These are phyloP conservation scores for Stagonosporopsis rhizophila DNA, from an alignment of 2,329 filamentous ascomycete genomes.

Conservation along the genomic window DNA sequence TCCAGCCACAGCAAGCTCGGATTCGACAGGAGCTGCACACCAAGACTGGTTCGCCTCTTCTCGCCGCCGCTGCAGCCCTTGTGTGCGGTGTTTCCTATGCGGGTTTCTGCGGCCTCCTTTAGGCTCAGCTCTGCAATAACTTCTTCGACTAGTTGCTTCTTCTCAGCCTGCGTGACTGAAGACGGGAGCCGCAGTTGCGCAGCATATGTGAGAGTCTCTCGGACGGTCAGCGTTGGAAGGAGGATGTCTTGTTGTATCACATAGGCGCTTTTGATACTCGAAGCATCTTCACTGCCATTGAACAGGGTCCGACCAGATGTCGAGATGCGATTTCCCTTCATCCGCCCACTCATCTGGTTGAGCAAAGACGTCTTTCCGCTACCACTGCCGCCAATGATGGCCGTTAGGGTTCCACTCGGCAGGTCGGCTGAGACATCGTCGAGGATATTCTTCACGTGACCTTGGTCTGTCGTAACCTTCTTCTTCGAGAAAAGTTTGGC, in stretches of 20 bases:
- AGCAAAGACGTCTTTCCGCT: conserved; percentile 68
- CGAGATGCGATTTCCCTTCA: conserved; percentile 62
- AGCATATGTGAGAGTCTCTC: conserved; percentile 76
- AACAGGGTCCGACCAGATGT: conserved; percentile 65
- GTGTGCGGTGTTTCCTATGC: conserved; percentile 73
- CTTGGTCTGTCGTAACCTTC: conserved; percentile 28
- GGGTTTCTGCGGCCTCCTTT: conserved; percentile 78
- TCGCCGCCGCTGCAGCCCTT: conserved; percentile 82
- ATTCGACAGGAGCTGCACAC: conserved; percentile 79
- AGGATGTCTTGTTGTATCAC: conserved; percentile 80
- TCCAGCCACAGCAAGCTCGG: conserved; percentile 80
- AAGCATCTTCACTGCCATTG: conserved; percentile 62
- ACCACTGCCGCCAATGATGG: conserved; percentile 77
- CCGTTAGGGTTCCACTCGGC: conserved; percentile 71
- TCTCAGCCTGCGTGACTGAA: conserved; percentile 65
- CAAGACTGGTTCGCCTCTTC: conserved; percentile 77
- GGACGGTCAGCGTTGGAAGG: conserved; percentile 74
- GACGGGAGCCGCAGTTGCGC: conserved; percentile 74
- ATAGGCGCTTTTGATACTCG: conserved; percentile 68
- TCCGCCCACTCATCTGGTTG: conserved; percentile 74
- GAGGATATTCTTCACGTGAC: conserved; percentile 60
- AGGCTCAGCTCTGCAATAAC: conserved; percentile 77
- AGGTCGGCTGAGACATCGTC: conserved; percentile 70
- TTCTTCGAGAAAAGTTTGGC: conserved; percentile 37
- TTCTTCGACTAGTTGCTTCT: conserved; percentile 72